Percentiles rank a stretch among this genome's conserved stretches.
phyloP scores from a whole-genome alignment of 2,329 filamentous ascomycete genomes.

The Fusarium verticillioides region DNA sequence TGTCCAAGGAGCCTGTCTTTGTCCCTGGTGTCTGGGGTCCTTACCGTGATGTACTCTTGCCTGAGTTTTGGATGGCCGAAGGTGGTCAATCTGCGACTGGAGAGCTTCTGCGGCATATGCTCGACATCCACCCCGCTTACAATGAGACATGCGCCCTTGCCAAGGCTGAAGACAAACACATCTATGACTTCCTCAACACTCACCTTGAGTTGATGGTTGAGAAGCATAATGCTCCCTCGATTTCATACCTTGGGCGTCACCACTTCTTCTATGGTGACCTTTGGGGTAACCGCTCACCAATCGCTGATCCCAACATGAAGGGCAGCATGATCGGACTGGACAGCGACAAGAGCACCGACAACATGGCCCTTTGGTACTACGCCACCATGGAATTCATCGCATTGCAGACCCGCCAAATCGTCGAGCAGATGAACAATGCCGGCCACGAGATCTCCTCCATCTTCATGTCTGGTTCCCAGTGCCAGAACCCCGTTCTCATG shows the following conservation, averaged over 20 bases:
- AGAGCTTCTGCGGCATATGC: constrained; percentile 91
- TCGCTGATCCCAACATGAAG: constrained; percentile 93
- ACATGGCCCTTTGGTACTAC: constrained; percentile 92
- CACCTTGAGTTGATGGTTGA: constrained; percentile 82
- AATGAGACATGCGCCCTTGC: constrained; percentile 82
- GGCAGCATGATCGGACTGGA: constrained; percentile 88
- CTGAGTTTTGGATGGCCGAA: constrained; percentile 95
- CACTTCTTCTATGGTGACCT: constrained; percentile 99
- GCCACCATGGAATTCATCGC: constrained; percentile 98
- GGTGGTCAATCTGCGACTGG: constrained; percentile 97
- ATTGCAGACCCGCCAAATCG: constrained; percentile 94
- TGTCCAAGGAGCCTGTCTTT: constrained; percentile 93
- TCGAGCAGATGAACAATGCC: constrained; percentile 90
- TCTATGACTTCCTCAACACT: constrained; percentile 94
- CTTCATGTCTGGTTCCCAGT: constrained; percentile 99
- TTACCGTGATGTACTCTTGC: constrained; percentile 92
- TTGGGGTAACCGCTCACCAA: constrained; percentile 94
- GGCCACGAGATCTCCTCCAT: constrained; percentile 91
- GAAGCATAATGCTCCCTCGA: constrained; percentile 74
- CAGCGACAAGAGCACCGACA: constrained; percentile 86
- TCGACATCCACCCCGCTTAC: constrained; percentile 94
- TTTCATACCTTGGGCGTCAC: constrained; percentile 89
- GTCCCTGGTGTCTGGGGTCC: constrained; percentile 97
- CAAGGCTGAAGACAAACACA: constrained; percentile 84
- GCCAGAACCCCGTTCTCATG: constrained; percentile 95